phyloP scores from a whole-genome alignment of 306 rosid genomes.

The Corylus avellana region DNA sequence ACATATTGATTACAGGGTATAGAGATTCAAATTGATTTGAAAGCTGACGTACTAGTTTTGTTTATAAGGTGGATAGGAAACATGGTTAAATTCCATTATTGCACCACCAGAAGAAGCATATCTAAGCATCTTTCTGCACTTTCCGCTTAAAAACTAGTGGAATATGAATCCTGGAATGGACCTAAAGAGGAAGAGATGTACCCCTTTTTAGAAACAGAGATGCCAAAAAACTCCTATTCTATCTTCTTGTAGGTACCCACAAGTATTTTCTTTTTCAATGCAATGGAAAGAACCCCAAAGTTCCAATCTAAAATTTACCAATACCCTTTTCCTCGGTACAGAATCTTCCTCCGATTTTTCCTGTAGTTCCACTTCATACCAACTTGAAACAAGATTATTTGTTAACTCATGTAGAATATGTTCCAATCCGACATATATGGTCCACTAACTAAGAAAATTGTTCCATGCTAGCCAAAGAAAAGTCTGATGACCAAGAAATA shows the following conservation, averaged over 20 bases:
- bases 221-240: background rate
- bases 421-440: background rate
- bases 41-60: background rate
- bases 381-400: background rate
- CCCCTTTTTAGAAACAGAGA: background rate
- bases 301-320: background rate
- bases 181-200: background rate
- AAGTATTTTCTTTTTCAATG: background rate
- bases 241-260: background rate
- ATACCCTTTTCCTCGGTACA: background rate
- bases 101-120: background rate
- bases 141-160: background rate
- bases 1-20: background rate
- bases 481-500: background rate
- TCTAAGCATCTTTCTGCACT: background rate
- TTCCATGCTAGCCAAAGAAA: background rate
- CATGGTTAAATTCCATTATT: background rate
- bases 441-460: slow-evolving; percentile 3
- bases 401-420: background rate
- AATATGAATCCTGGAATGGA: background rate
- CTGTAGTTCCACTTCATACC: background rate
- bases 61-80: background rate
- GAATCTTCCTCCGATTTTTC: background rate
- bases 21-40: background rate
- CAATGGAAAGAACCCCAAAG: background rate